Base-by-base conservation (phyloP, 2,329 filamentous ascomycete genomes). In the Pseudofabraea citricarpa region DNA sequence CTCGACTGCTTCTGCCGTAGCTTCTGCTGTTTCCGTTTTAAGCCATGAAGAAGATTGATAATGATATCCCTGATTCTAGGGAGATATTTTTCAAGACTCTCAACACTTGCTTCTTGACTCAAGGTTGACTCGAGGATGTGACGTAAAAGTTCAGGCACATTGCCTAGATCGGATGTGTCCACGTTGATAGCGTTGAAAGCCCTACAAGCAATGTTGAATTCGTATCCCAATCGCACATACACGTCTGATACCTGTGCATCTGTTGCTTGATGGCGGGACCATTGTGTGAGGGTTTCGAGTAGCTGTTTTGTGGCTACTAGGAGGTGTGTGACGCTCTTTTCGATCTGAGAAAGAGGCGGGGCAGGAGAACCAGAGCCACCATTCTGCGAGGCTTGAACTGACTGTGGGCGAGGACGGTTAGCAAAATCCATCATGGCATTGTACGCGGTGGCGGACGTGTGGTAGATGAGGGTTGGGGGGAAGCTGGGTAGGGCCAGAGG, bases 131-230 rank as follows among this genome's bases (percentile, higher is more conserved):
- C 93, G 43, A 98, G 77, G 45, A 98, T 97, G 47, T 83, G 83
- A 56, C 93, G 83, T 50, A 98, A 70, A 46, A 90, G 73, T 63
- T 98, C 93, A 5, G 93, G 93, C 2, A 98, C 93, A 55, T 95
- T 95, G 45, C 93, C 93, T 10, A 98, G 75, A 64, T 98, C 93
- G 20, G 82, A 80, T 1, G 90, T 96, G 59, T 98, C 93, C 50
- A 98, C 93, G 49, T 94, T 93, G 59, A 98, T 98, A 46, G 90
- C 89, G 58, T 88, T 89, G 67, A 98, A 98, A 49, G 93, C 91
- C 44, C 93, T 85, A 65, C 91, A 97, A 21, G 93, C 93, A 72
- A 98, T 93, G 68, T 98, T 98, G 75, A 98, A 98, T 67, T 98
- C 93, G 68, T 98, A 98, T 36, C 93, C 93, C 49, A 98, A 72